Conservation (phyloP, 345 rosid species). For the Eucalyptus cloeziana region DNA sequence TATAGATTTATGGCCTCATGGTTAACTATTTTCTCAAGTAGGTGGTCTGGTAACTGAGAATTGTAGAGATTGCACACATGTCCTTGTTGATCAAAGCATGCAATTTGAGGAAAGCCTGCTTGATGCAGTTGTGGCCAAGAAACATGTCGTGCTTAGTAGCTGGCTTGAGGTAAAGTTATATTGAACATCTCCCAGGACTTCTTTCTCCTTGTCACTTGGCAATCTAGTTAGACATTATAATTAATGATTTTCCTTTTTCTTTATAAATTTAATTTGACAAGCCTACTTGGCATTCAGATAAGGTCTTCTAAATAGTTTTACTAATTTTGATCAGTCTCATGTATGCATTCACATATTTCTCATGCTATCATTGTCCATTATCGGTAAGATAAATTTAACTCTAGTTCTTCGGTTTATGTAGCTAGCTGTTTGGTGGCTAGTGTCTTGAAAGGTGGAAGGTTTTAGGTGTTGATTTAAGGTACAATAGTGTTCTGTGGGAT, state of each 20-base stretch:
- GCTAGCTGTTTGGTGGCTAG: not conserved
- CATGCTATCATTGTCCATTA: not conserved
- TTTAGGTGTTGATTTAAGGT: not conserved
- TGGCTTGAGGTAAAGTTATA: conserved; percentile 64
- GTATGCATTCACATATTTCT: not conserved
- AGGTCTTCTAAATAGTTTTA: not conserved
- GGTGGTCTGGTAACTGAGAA: conserved; percentile 44
- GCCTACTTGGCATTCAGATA: not conserved
- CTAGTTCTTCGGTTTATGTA: not conserved
- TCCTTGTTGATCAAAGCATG: conserved; percentile 38
- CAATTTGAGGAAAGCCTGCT: conserved; percentile 39
- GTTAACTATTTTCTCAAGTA: not conserved
- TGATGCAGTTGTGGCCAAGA: conserved; percentile 53
- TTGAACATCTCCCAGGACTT: not conserved
- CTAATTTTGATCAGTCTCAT: not conserved
- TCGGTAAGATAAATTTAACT: not conserved
- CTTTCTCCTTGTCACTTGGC: not conserved
- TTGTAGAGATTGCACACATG: conserved; percentile 64
- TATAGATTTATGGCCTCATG: not conserved
- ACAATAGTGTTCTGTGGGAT: not conserved
- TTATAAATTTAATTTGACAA: not conserved
- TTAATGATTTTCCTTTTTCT: not conserved
- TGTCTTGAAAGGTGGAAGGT: not conserved
- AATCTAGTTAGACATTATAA: not conserved
- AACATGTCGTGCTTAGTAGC: conserved; percentile 30